A percentile compares a stretch with the other conserved stretches of the same genome.
Evolutionary conservation across 331 rosid species (phyloP).

Genomic region (Prunus yedoensis): DNA sequence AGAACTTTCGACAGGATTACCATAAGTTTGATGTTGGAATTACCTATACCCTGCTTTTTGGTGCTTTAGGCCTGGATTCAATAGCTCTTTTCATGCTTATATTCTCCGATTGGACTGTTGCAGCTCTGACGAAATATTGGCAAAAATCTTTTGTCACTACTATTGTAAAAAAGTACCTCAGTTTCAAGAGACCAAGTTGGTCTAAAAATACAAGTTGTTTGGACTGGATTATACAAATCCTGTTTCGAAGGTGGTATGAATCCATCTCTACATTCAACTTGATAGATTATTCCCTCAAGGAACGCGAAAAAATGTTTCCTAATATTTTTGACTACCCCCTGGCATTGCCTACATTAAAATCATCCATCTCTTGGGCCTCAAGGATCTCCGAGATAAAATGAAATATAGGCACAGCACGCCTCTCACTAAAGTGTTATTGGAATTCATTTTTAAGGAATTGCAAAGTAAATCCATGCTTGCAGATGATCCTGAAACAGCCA

Average conservation of each 20-base stretch:
- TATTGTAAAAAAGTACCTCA: neutral
- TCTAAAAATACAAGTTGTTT: neutral
- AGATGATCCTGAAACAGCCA: constrained; percentile 33
- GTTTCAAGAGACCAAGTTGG: constrained; percentile 7
- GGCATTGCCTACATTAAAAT: neutral
- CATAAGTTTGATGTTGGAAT: constrained; percentile 19
- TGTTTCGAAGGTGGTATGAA: constrained; percentile 33
- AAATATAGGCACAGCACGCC: constrained; percentile 15
- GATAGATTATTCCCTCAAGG: constrained; percentile 25
- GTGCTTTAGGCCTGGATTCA: constrained; percentile 28
- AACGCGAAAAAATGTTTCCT: neutral
- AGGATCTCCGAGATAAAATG: constrained; percentile 22
- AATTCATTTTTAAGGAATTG: constrained; percentile 8
- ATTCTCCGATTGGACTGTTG: constrained; percentile 27
- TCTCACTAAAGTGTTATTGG: constrained; percentile 22
- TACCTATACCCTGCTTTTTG: constrained; percentile 37
- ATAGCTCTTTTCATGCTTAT: constrained; percentile 8
- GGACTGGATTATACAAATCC: neutral
- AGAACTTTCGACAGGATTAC: neutral
- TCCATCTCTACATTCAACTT: constrained; percentile 26
- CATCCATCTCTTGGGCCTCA: constrained; percentile 16
- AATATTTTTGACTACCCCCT: neutral
- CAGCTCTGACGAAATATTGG: neutral
- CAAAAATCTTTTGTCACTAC: neutral
- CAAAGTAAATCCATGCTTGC: constrained; percentile 27